Conservation (phyloP, 2,329 filamentous ascomycete genomes). For the Fusarium sp. region DNA sequence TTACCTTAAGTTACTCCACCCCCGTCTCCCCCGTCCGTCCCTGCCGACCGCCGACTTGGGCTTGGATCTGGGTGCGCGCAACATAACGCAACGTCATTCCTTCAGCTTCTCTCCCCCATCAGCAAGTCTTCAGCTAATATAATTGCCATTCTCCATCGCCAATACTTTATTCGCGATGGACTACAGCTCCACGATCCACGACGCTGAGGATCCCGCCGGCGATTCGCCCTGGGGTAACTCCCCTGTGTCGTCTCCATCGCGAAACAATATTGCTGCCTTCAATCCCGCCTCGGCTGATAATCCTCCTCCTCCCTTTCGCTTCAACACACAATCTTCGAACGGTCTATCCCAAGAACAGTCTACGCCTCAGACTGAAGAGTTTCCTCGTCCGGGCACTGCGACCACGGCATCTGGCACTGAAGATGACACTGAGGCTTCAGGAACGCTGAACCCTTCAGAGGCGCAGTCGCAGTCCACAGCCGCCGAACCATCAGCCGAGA, state of each 20-base stretch:
- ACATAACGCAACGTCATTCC: conserved; percentile 45
- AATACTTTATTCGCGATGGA: conserved; percentile 59
- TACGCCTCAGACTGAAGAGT: conserved; percentile 54
- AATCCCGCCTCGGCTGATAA: conserved; percentile 54
- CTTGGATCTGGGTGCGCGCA: conserved; percentile 35
- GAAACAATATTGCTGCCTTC: conserved; percentile 59
- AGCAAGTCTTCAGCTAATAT: conserved; percentile 19
- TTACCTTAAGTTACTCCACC: conserved; percentile 21
- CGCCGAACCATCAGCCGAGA: conserved; percentile 26
- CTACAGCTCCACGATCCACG: conserved; percentile 67
- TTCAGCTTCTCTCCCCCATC: conserved; percentile 33
- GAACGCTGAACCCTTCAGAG: conserved; percentile 37
- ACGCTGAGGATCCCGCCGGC: conserved; percentile 64
- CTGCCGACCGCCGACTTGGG: conserved; percentile 37
- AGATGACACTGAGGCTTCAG: conserved; percentile 53
- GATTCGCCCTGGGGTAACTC: conserved; percentile 69
- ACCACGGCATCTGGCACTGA: conserved; percentile 60
- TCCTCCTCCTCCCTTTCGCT: conserved; percentile 57
- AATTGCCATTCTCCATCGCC: conserved; percentile 17
- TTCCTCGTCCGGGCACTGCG: conserved; percentile 60
- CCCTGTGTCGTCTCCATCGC: conserved; percentile 62
- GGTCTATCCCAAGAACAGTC: conserved; percentile 54
- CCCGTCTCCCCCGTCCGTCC: conserved; percentile 32
- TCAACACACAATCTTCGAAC: conserved; percentile 57
- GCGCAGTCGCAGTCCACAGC: conserved; percentile 35